Evolutionary conservation across 345 rosid genomes (phyloP).

Genomic region (Triadica sebifera): DNA sequence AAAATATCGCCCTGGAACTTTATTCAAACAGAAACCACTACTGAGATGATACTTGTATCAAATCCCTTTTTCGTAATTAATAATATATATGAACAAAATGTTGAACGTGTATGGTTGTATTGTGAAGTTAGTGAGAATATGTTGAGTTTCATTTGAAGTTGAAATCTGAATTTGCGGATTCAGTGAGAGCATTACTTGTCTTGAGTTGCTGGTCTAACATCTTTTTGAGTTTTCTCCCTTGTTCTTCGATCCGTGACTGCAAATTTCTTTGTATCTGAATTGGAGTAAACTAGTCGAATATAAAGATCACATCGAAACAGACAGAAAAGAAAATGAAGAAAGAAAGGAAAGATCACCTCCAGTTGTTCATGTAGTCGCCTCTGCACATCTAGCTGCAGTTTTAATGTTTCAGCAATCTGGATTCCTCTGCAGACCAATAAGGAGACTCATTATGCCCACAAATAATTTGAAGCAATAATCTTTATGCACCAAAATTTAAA

Average conservation of each 20-base stretch:
- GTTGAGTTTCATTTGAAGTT: background rate
- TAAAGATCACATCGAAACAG: background rate
- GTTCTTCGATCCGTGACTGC: constrained; percentile 36
- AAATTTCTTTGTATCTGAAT: constrained; percentile 34
- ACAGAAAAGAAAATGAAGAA: background rate
- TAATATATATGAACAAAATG: too few relatives aligned
- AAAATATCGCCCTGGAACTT: background rate
- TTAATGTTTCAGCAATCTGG: constrained; percentile 28
- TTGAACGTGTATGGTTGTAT: too few relatives aligned
- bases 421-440: constrained; percentile 14
- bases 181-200: background rate
- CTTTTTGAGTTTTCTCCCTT: constrained; percentile 29
- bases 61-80: too few relatives aligned
- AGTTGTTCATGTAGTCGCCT: constrained; percentile 33
- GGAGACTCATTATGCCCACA: background rate
- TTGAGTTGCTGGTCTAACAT: constrained; percentile 26
- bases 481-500: too few relatives aligned
- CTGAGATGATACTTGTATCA: too few relatives aligned
- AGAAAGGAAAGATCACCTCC: constrained; percentile 23
- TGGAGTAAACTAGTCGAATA: background rate
- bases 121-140: background rate
- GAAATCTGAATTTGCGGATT: background rate
- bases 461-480: too few relatives aligned
- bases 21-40: background rate
- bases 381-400: constrained; percentile 35